Evolutionary conservation across 208 protist species (phyloP).

Genomic region (Entamoeba histolytica): DNA sequence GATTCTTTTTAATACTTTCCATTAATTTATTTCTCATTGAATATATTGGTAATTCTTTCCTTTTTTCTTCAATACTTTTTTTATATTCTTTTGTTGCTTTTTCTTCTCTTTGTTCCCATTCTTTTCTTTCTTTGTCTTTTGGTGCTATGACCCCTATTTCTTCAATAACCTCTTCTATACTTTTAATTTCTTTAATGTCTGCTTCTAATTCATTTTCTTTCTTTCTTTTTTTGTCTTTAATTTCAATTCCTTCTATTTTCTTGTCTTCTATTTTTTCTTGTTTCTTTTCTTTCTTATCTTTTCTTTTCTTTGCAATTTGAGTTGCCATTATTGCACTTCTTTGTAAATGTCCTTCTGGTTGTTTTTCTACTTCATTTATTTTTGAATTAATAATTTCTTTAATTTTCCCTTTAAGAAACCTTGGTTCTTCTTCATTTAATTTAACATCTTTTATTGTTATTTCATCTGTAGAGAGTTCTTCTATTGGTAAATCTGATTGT

Average conservation of each 20-base stretch:
- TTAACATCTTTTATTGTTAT: not conserved
- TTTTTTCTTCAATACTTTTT: not conserved
- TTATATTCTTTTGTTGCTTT: not conserved
- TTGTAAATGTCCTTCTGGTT: not conserved
- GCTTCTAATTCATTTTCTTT: not conserved
- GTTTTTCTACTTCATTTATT: not conserved
- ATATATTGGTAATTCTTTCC: conserved; percentile 26
- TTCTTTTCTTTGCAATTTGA: not conserved
- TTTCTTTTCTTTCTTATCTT: not conserved
- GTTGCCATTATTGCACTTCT: not conserved
- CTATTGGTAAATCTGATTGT: not conserved
- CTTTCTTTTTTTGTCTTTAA: not conserved
- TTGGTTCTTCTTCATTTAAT: not conserved
- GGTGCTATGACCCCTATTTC: too few relatives aligned
- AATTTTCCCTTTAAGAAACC: not conserved
- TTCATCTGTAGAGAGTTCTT: not conserved
- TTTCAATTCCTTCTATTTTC: not conserved
- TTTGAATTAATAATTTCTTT: not conserved
- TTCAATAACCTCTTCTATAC: too few relatives aligned
- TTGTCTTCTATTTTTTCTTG: not conserved
- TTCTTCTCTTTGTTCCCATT: not conserved
- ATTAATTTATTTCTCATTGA: conserved; percentile 27
- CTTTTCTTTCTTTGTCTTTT: too few relatives aligned
- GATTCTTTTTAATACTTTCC: conserved; percentile 40
- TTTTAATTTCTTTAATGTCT: too few relatives aligned